Conservation (phyloP, 441 rosid genomes). For the Erodium texanum region DNA sequence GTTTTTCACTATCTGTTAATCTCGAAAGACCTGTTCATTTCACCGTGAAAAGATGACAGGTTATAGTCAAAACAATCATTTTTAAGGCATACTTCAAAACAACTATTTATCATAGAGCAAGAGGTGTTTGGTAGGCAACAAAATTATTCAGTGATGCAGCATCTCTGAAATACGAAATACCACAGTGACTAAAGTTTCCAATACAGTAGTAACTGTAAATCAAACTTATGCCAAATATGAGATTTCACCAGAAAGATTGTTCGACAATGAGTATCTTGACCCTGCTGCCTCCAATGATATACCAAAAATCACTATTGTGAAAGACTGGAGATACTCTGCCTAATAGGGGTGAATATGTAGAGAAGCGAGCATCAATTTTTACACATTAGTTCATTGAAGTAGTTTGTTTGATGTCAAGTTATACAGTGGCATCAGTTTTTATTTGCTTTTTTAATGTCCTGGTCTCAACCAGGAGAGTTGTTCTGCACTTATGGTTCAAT, state of each 20-base stretch:
- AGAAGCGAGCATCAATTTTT: not conserved
- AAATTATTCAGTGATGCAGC: not conserved
- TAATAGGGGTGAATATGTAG: not conserved
- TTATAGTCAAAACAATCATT: conserved; percentile 1
- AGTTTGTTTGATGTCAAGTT: not conserved
- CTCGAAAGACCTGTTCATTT: conserved; percentile 59
- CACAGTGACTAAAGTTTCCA: not conserved
- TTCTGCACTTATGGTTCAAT: no score
- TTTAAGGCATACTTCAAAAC: not conserved
- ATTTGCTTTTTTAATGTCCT: no score
- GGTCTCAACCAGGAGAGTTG: no score
- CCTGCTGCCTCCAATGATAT: not conserved
- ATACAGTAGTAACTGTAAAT: not conserved
- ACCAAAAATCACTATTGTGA: not conserved
- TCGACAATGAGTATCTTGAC: not conserved
- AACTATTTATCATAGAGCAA: not conserved
- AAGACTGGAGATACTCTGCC: not conserved
- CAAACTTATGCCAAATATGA: no score
- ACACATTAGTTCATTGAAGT: not conserved
- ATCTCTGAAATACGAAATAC: not conserved
- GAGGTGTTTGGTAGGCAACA: not conserved
- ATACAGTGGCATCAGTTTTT: not conserved
- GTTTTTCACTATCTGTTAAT: conserved; percentile 63
- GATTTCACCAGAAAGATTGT: not conserved
- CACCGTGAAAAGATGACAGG: conserved; percentile 11